Base-by-base conservation (phyloP, 129 eudicot genomes). In the Oenanthe sinensis region DNA sequence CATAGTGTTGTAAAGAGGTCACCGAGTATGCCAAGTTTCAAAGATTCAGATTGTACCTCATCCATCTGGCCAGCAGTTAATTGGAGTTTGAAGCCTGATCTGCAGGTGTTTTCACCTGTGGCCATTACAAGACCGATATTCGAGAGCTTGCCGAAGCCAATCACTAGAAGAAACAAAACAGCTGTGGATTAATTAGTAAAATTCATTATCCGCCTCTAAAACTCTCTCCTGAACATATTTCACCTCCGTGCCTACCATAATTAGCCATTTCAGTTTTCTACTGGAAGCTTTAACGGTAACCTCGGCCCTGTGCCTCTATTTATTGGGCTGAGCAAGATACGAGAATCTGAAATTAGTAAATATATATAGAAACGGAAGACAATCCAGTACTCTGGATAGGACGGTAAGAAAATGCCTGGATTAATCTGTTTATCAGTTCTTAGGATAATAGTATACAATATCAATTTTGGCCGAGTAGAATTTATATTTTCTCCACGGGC, bases 141-240 rank as follows among this genome's bases (percentile, higher is more conserved):
- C 80, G 96, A 93, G 71, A 95, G 97, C 75, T 80, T 89, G 80
- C 87, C 98, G 4, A 91, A 85, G 86, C 97, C 98, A 17, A 75
- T 60, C 2, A 82, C 87, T 20, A 85, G 98, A 75, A 88, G 75
- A 85, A 87, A 74, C 74, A 93, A 93, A 87, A 84, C 98, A 30
- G 98, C 98, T 4, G 90, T 93, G 69, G 98, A 93, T 86, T 93
- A 91, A 93, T 86, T 93, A 91, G 91, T 73, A 19, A 70, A 40
- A 39, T 87, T 63, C 71, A 65, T 78, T 85, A 65, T 60, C 81
- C 8, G 3, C 17, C 6, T 28, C 40, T 8, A 58, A 30, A 58
- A 58, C 8, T 58, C 10, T 58, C n/a, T 19, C 26, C 11, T 6
- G 62, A 54, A 54, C 62, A 54, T 8, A 54, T 7, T 20, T 54